Base-by-base conservation (phyloP, 2,329 filamentous ascomycete species). In the Calonectria henricotiae region DNA sequence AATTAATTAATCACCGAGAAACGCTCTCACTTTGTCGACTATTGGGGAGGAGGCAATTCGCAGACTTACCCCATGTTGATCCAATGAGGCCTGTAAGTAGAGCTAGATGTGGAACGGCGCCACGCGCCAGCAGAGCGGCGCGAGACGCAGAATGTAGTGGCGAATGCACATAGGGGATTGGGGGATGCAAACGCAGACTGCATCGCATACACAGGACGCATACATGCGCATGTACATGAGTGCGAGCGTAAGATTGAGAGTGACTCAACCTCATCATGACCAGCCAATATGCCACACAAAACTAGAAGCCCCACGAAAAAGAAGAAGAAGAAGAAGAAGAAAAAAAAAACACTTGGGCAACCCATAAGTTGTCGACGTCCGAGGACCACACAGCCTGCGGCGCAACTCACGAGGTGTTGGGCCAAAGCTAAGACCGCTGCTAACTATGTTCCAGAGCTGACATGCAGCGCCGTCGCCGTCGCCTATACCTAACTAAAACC, bases 131-230 rank as follows among this genome's bases (percentile, higher is more conserved):
- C 60, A 46, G 32, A 66, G 43, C 58, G 25, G 25, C 44, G 37
- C 8, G 35, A 43, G 43, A 58, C 51, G 51, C 55, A 67, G 44
- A n/a, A 61, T 41, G 65, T 55, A 49, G 46, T 51, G 37, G 60
- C 37, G 54, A 60, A 43, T 46, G 66, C 47, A 58, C 51, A 62
- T 41, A 49, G 51, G 39, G 41, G 32, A 58, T 58, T 58, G 51
- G 51, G 51, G 30, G 55, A 55, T 61, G 67, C 67, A 69, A 69
- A 69, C 67, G 62, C 67, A 69, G 37, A 65, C 62, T 69, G 67
- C 67, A 69, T 69, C 67, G 54, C 54, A 65, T 65, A 65, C 27
- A 35, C 39, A 65, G 27, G 43, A 30, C 51, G 25, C 51, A 58
- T 39, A 58, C 51, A 58, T 58, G 51, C 25, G 13, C 32, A 58